These are phyloP conservation scores for Pleurotus ostreatus DNA, from an alignment of 768 basidiomycete species.

Conservation along the genomic window DNA sequence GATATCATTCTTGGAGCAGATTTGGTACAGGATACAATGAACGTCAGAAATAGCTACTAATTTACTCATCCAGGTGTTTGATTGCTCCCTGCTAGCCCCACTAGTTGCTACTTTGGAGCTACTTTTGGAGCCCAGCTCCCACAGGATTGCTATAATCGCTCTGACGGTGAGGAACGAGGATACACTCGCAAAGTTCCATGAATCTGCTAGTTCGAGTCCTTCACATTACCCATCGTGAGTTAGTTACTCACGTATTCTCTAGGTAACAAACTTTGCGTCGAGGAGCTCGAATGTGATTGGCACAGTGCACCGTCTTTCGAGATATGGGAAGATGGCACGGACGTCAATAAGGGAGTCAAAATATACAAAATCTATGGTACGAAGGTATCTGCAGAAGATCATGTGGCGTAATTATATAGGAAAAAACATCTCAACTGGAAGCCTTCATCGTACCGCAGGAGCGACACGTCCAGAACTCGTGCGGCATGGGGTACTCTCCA, in stretches of 20 bases:
- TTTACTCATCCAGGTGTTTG: slow-evolving; percentile 50
- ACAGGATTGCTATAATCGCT: slow-evolving; percentile 40
- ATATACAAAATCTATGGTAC: slow-evolving; percentile 36
- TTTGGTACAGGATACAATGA: slow-evolving; percentile 28
- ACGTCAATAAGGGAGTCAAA: slow-evolving; percentile 34
- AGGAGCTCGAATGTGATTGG: slow-evolving; percentile 21
- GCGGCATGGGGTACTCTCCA: slow-evolving; percentile 55
- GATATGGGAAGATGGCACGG: slow-evolving; percentile 24
- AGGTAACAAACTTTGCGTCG: slow-evolving; percentile 19
- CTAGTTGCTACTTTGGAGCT: slow-evolving; percentile 48
- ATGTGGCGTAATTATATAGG: no score
- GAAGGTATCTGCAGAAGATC: not conserved
- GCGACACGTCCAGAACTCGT: slow-evolving; percentile 71
- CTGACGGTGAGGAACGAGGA: slow-evolving; percentile 52
- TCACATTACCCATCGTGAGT: not conserved
- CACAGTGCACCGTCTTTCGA: slow-evolving; percentile 19
- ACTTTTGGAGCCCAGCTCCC: slow-evolving; percentile 29
- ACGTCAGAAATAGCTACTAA: not conserved
- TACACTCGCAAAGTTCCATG: slow-evolving; percentile 45
- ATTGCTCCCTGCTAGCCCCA: slow-evolving; percentile 55
- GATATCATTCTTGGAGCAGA: slow-evolving; percentile 74
- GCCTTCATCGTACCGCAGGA: slow-evolving; percentile 68
- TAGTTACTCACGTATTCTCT: not conserved
- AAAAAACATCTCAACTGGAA: slow-evolving; percentile 22
- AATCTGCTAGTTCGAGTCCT: slow-evolving; percentile 27